Percentiles rank a stretch among this genome's conserved stretches.
Evolutionary conservation across 2,329 filamentous ascomycete species (phyloP).

Genomic region (Camillea tinctor): DNA sequence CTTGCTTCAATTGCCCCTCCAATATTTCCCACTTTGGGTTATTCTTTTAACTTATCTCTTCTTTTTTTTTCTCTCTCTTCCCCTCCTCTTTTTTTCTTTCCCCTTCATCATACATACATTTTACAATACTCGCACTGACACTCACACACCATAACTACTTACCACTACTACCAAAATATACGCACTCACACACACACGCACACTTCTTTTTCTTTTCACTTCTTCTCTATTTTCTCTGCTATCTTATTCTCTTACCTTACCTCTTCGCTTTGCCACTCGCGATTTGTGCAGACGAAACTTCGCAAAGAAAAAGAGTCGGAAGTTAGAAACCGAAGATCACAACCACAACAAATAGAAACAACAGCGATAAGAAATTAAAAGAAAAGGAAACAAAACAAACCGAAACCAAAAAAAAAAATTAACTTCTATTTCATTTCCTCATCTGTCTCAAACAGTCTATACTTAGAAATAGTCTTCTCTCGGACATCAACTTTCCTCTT

Average conservation of each 20-base stretch:
- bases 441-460: constrained; percentile 3
- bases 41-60: constrained; percentile 13
- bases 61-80: constrained; percentile 9
- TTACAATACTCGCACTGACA: background rate
- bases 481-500: constrained; percentile 16
- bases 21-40: constrained; percentile 9
- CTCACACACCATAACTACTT: background rate
- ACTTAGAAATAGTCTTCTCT: constrained; percentile 12
- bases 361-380: background rate
- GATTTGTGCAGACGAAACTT: background rate
- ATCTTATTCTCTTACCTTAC: background rate
- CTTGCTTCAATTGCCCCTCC: constrained; percentile 23
- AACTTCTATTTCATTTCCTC: background rate
- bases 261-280: background rate
- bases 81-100: constrained; percentile 9
- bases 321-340: background rate
- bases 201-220: background rate
- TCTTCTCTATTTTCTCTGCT: background rate
- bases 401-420: too few relatives aligned
- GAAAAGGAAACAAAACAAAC: too few relatives aligned
- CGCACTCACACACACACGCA: background rate
- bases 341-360: background rate
- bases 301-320: background rate
- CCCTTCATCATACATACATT: constrained; percentile 4
- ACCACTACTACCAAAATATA: background rate